A percentile compares a stretch with the other conserved stretches of the same genome.
These are phyloP conservation scores for Colletotrichum chrysophilum DNA, from an alignment of 2,329 filamentous ascomycete species.

Conservation along the genomic window DNA sequence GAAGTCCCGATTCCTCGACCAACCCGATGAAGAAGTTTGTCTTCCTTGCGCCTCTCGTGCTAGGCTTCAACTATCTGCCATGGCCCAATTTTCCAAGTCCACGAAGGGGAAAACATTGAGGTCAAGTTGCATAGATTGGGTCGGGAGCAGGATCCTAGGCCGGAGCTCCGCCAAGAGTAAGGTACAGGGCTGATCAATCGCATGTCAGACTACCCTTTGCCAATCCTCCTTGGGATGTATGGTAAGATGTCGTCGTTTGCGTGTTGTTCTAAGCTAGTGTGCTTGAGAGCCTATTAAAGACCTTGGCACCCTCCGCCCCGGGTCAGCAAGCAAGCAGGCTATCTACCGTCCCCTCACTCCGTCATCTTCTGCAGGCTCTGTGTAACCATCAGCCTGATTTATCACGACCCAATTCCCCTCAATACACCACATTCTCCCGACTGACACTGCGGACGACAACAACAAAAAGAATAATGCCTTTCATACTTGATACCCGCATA, in stretches of 20 bases:
- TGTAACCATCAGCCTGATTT: not conserved
- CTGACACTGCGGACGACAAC: not conserved
- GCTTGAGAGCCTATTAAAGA: not conserved
- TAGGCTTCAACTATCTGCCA: not conserved
- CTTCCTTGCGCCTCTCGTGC: not conserved
- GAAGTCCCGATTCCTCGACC: not conserved
- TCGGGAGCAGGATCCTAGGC: not conserved
- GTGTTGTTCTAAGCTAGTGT: not conserved
- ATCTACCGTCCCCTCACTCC: not conserved
- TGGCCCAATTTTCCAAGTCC: not conserved
- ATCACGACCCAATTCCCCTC: not conserved
- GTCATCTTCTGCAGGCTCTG: not conserved
- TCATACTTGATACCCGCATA: slow-evolving; percentile 3
- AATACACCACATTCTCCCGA: not conserved
- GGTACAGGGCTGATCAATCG: not conserved
- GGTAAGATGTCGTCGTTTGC: not conserved
- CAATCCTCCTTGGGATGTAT: not conserved
- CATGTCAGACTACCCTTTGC: not conserved
- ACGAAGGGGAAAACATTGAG: not conserved
- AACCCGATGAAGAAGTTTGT: not conserved
- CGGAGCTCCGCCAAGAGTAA: not conserved
- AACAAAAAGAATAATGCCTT: not conserved
- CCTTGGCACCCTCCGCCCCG: not conserved
- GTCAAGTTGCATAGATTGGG: not conserved
- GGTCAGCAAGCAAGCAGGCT: not conserved